A percentile compares a stretch with the other conserved stretches of the same genome.
These are phyloP conservation scores for Phytopythium mirpurense DNA, from an alignment of 352 stramenopile genomes.

Conservation along the genomic window DNA sequence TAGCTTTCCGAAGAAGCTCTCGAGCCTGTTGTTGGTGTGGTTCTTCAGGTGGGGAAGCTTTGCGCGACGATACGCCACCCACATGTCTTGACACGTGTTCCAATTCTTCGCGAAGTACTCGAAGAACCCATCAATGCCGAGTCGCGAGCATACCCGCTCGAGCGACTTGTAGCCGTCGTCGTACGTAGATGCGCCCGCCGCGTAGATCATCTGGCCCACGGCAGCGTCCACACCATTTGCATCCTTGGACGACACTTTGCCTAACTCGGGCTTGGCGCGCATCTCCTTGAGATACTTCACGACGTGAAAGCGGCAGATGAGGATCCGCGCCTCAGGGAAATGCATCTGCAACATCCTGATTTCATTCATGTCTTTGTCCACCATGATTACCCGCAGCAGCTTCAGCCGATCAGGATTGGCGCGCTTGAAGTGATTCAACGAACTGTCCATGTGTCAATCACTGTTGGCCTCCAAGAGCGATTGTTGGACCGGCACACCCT, in stretches of 20 bases:
- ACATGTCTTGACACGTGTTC: conserved; percentile 19
- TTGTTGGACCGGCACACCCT: conserved; percentile 10
- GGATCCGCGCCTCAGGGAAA: conserved; percentile 9
- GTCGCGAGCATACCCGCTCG: background rate
- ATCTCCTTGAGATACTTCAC: conserved; percentile 15
- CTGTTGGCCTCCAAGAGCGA: conserved; percentile 15
- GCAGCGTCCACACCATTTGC: conserved; percentile 2
- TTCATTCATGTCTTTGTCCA: conserved; percentile 26
- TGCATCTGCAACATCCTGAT: conserved; percentile 12
- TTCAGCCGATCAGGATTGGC: conserved; percentile 5
- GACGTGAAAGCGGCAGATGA: conserved; percentile 24
- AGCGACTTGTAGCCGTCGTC: conserved; percentile 1
- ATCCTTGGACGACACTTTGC: conserved; percentile 10
- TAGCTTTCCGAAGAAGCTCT: conserved; percentile 13
- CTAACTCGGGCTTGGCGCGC: conserved; percentile 9
- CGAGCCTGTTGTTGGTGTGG: conserved; percentile 16
- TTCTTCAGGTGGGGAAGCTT: conserved; percentile 14
- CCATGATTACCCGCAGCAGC: conserved; percentile 15
- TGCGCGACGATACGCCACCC: conserved; percentile 11
- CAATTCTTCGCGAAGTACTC: conserved; percentile 22
- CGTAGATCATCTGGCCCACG: conserved; percentile 10
- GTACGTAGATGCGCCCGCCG: conserved; percentile 1
- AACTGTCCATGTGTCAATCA: conserved; percentile 15
- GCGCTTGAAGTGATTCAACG: conserved; percentile 15
- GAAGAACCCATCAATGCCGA: conserved; percentile 2